Conservation (phyloP, 345 rosid species). For the Populus simonii region DNA sequence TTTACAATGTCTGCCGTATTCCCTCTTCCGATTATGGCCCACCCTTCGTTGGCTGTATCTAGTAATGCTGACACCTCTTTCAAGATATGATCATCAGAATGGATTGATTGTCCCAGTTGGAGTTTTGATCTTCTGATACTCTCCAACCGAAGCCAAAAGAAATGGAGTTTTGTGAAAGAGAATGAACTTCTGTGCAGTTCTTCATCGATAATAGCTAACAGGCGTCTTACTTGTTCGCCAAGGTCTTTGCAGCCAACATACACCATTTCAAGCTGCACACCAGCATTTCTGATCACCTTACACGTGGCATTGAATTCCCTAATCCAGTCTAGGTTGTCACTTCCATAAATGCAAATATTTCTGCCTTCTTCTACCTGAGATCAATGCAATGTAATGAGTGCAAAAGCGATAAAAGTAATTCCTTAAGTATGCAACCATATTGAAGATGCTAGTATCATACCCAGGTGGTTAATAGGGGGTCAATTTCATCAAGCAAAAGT, state of each 20-base stretch:
- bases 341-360: slow-evolving; percentile 60
- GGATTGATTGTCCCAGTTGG: slow-evolving; percentile 21
- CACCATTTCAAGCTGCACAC: slow-evolving; percentile 49
- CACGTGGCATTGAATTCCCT: slow-evolving; percentile 39
- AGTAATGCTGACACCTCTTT: slow-evolving; percentile 45
- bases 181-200: slow-evolving; percentile 31
- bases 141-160: slow-evolving; percentile 68
- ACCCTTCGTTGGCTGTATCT: slow-evolving; percentile 41
- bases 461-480: slow-evolving; percentile 46
- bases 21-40: slow-evolving; percentile 65
- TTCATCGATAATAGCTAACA: slow-evolving; percentile 26
- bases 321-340: slow-evolving; percentile 49
- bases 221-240: slow-evolving; percentile 22
- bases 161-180: slow-evolving; percentile 38
- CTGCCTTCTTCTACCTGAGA: slow-evolving; percentile 61
- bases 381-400: slow-evolving; percentile 8
- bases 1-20: slow-evolving; percentile 29
- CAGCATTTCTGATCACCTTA: slow-evolving; percentile 30
- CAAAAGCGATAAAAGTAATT: not conserved
- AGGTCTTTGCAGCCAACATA: slow-evolving; percentile 45
- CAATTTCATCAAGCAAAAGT: slow-evolving; percentile 49
- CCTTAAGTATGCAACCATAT: not conserved
- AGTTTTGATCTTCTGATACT: slow-evolving; percentile 57
- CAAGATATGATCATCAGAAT: slow-evolving; percentile 47
- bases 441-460: slow-evolving; percentile 31